These are phyloP conservation scores for Aspergillus viridinutans DNA, from an alignment of 2,329 filamentous ascomycete genomes.

Conservation along the genomic window DNA sequence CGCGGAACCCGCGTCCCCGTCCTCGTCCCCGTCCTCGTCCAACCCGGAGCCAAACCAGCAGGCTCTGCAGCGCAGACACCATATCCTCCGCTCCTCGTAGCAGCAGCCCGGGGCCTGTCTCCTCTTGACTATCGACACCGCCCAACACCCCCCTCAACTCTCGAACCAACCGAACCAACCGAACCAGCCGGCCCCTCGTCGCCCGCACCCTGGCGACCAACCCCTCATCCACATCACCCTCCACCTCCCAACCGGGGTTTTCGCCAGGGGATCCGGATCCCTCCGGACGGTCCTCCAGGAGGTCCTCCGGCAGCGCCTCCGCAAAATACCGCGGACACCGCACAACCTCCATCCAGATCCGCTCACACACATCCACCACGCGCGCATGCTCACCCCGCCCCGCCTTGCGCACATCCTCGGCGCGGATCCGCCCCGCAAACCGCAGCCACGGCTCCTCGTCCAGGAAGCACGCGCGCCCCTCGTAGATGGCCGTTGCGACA, in stretches of 20 bases:
- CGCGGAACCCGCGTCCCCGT: constrained; percentile 17
- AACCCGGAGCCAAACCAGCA: constrained; percentile 15
- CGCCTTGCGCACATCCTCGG: constrained; percentile 20
- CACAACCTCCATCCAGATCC: constrained; percentile 24
- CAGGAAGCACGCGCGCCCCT: constrained; percentile 34
- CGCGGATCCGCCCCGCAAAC: constrained; percentile 19
- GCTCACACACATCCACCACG: constrained; percentile 20
- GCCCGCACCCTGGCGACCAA: background rate
- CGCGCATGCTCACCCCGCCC: constrained; percentile 19
- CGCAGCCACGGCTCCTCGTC: constrained; percentile 31
- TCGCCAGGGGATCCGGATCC: too few species aligned
- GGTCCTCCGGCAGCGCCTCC: constrained; percentile 11
- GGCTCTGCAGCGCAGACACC: constrained; percentile 13
- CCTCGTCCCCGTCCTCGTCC: constrained; percentile 6
- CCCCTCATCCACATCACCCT: background rate
- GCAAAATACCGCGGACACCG: constrained; percentile 27
- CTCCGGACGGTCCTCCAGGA: background rate
- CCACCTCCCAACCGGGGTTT: too few species aligned
- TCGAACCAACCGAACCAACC: constrained; percentile 12
- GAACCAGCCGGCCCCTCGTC: constrained; percentile 2
- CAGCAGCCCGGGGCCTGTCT: constrained; percentile 18
- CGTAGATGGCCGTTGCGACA: constrained; percentile 30
- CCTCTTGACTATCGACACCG: too few species aligned
- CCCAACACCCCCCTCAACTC: background rate
- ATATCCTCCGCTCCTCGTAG: constrained; percentile 23